A percentile compares a stretch with the other conserved stretches of the same genome.
Evolutionary conservation across 352 stramenopile genomes (phyloP).

Genomic region (Pythium chondricola): DNA sequence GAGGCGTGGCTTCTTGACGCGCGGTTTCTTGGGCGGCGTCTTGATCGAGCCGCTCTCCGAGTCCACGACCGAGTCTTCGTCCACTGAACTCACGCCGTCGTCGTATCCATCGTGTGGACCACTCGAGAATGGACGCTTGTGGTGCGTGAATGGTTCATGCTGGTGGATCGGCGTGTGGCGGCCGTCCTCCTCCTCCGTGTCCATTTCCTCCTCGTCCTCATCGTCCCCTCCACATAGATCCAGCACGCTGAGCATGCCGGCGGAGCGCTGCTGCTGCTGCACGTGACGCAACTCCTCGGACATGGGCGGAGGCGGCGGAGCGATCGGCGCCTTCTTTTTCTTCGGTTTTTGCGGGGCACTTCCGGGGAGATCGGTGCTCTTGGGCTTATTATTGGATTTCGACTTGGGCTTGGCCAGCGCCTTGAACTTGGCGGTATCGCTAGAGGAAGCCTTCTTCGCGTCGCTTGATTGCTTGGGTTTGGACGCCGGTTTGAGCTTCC

Average conservation of each 20-base stretch:
- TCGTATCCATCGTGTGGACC: conserved; percentile 20
- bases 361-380: conserved; percentile 6
- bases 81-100: conserved; percentile 22
- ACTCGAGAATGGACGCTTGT: neutral
- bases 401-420: conserved; percentile 17
- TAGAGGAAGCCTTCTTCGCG: neutral
- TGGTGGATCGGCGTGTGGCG: conserved; percentile 1
- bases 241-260: conserved; percentile 74
- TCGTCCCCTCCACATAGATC: conserved; percentile 70
- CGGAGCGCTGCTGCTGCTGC: conserved; percentile 6
- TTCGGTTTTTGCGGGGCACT: neutral
- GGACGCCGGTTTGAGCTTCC: conserved; percentile 1
- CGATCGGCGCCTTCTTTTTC: neutral
- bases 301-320: neutral
- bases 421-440: conserved; percentile 2
- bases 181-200: conserved; percentile 20
- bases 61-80: conserved; percentile 21
- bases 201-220: conserved; percentile 22
- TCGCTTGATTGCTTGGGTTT: conserved; percentile 1
- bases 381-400: conserved; percentile 11
- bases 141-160: too few species aligned
- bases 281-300: too few species aligned
- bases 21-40: conserved; percentile 21
- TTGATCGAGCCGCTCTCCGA: conserved; percentile 23
- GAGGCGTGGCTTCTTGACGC: conserved; percentile 12